These are phyloP conservation scores for Picochlorum sp. DNA, from an alignment of 139 green algal species.

Conservation along the genomic window DNA sequence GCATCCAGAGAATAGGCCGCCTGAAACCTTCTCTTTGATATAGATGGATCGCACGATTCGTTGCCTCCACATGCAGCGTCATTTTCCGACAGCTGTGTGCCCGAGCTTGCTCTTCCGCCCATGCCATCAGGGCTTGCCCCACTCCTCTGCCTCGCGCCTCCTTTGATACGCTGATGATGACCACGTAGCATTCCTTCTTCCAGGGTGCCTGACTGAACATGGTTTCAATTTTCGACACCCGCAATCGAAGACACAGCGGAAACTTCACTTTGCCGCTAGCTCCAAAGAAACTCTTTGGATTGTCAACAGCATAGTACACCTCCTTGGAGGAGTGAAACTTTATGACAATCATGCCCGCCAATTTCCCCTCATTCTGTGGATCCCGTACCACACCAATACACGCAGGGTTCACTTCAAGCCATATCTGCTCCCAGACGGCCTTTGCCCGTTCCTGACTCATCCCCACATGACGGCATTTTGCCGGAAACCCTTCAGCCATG, in stretches of 20 bases:
- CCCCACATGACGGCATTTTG: constrained; percentile 1
- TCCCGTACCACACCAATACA: not conserved
- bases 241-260: not conserved
- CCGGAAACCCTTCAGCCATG: not conserved
- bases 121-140: not conserved
- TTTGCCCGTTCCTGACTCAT: not conserved
- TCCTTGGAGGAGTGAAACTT: not conserved
- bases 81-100: not conserved
- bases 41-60: not conserved
- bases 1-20: not conserved
- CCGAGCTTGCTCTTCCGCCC: not conserved
- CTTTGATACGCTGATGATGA: not conserved
- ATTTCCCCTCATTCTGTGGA: not conserved
- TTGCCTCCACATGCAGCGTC: constrained; percentile 4
- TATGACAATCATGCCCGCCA: not conserved
- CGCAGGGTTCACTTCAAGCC: not conserved
- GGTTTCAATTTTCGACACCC: not conserved
- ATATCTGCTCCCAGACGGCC: not conserved
- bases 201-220: not conserved
- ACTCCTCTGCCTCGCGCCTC: not conserved
- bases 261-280: not conserved
- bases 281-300: constrained; percentile 1
- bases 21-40: not conserved
- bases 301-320: not conserved
- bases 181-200: not conserved